These are phyloP conservation scores for Exophiala calicioides DNA, from an alignment of 2,329 filamentous ascomycete species.

Conservation along the genomic window DNA sequence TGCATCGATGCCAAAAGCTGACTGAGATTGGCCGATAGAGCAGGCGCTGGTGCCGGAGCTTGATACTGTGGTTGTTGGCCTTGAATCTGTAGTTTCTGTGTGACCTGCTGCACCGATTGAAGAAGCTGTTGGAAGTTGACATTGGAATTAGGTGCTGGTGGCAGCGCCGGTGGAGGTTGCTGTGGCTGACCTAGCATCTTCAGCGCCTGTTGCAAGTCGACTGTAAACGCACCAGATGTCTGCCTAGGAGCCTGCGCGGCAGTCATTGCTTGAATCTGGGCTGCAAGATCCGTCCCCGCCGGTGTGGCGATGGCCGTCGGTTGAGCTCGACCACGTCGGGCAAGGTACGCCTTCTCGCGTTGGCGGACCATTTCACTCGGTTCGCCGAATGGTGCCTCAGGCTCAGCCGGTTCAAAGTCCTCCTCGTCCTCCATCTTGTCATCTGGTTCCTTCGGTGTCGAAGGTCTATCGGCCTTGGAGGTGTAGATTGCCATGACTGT, in stretches of 20 bases:
- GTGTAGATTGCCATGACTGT: constrained; percentile 53
- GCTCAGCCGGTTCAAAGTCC: constrained; percentile 40
- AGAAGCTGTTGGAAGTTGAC: constrained; percentile 18
- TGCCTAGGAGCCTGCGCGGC: constrained; percentile 34
- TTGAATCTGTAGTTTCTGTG: constrained; percentile 33
- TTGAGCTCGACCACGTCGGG: constrained; percentile 38
- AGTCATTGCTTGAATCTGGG: constrained; percentile 34
- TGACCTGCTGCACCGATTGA: constrained; percentile 32
- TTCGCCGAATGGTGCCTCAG: constrained; percentile 45
- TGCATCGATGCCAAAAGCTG: constrained; percentile 24
- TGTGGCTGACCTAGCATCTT: constrained; percentile 40
- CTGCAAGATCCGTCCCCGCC: constrained; percentile 26
- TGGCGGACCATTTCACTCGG: constrained; percentile 42
- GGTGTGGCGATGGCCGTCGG: neutral
- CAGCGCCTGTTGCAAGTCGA: constrained; percentile 34
- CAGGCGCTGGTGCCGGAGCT: constrained; percentile 24
- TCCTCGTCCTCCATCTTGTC: constrained; percentile 37
- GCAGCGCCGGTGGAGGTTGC: constrained; percentile 30
- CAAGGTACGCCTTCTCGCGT: constrained; percentile 42
- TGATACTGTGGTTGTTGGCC: constrained; percentile 26
- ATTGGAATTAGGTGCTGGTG: constrained; percentile 21
- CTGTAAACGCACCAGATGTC: constrained; percentile 21
- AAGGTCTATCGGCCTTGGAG: constrained; percentile 47
- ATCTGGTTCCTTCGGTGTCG: constrained; percentile 50
- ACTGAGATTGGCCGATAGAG: constrained; percentile 13